Evolutionary conservation across 2,329 filamentous ascomycete species (phyloP), one percentile per base, ranked within the genome.

Genomic region (Neofusicoccum ribis): DNA sequence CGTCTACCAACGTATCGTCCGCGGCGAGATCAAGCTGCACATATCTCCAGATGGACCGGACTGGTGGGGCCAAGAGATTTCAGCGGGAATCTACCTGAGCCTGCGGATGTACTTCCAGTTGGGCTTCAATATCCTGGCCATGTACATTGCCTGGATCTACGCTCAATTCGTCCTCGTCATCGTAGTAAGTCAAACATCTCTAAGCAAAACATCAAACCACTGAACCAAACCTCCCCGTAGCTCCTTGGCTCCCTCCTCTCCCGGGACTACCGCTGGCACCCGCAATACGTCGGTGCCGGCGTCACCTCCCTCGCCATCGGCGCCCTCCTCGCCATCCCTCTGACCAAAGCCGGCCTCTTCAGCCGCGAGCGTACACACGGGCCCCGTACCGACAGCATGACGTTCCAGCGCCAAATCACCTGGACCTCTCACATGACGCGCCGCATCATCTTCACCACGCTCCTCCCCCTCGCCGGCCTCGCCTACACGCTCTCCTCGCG

Each of bases 141-240:
- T 91, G n/a, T 93, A 93, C 74, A 81, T 88, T 14, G 62, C 85
- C 6, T 93, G 91, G 91, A 90, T 92, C 51, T 92, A 93, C 74
- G 89, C 89, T 2, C 89, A 93, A 71, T 83, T 92, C 2, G 89
- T 91, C 5, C 80, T 93, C 63, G 82, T 92, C 65, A 90, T 93
- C 66, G 81, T 91, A 65, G 83, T 92, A 66, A 78, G 81, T 75
- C 36, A 37, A 5, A 3, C 7, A 23, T 20, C 50, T 2, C 63
- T 9, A n/a, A 2, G 31, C 12, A n/a, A 20, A 31, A 11, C 5
- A 7, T 5, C 11, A 7, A 23, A 44, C n/a, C 12, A 65, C 47
- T 36, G 27, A n/a, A 39, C 46, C 65, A 20, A 60, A 43, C 51
- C 65, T 5, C 69, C 27, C 66, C 58, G n/a, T 36, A 86, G 83